phyloP scores from a whole-genome alignment of 371 early-diverging fungal species.

The Syncephalastrum sp. region DNA sequence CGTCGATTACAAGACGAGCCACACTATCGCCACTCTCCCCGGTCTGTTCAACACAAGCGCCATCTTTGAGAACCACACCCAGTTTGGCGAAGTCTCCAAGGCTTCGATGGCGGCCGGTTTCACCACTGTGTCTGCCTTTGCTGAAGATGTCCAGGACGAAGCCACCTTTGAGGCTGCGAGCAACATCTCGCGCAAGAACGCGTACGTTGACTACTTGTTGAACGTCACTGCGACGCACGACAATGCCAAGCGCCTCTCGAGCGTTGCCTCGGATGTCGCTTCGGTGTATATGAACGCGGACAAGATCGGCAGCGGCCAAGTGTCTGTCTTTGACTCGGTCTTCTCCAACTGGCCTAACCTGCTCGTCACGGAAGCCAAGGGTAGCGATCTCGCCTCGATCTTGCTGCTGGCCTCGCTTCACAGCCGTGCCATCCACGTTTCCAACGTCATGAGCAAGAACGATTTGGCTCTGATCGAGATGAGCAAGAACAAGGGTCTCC shows the following conservation, averaged over 20 bases:
- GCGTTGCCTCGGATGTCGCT: constrained; percentile 44
- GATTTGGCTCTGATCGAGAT: constrained; percentile 84
- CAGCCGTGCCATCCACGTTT: constrained; percentile 82
- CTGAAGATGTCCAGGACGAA: constrained; percentile 54
- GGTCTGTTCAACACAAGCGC: constrained; percentile 85
- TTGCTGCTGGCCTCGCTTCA: constrained; percentile 84
- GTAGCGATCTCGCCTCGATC: constrained; percentile 86
- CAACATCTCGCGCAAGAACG: constrained; percentile 52
- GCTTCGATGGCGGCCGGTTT: constrained; percentile 86
- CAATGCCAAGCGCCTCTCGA: constrained; percentile 47
- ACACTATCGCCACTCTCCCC: constrained; percentile 79
- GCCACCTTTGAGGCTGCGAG: constrained; percentile 55
- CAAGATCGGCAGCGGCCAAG: constrained; percentile 49
- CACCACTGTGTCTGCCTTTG: constrained; percentile 68
- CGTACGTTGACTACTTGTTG: constrained; percentile 77
- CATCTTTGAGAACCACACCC: constrained; percentile 49
- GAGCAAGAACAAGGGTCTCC: constrained; percentile 87
- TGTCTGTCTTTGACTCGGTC: constrained; percentile 58
- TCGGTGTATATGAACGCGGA: constrained; percentile 61
- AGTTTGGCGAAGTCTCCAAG: constrained; percentile 64
- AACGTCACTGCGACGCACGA: constrained; percentile 66
- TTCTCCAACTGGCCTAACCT: constrained; percentile 79
- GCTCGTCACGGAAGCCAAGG: constrained; percentile 81
- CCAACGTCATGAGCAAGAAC: constrained; percentile 73
- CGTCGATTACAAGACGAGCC: constrained; percentile 88